Evolutionary conservation across 257 asterid genomes (phyloP).

Genomic region (Przewalskia tangutica): DNA sequence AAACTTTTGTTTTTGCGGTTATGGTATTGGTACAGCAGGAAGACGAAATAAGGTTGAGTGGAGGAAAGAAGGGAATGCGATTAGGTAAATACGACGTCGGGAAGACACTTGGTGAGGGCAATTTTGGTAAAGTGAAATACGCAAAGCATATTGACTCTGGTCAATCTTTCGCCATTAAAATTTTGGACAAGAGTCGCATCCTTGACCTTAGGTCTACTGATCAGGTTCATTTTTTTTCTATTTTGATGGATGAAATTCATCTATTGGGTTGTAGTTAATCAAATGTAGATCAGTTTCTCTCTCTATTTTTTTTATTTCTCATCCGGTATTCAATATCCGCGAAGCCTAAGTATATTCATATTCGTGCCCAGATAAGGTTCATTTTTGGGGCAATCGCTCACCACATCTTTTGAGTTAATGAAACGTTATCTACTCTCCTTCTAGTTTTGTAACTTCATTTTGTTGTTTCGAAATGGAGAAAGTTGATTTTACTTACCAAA

Average conservation of each 20-base stretch:
- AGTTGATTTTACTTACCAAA: background rate
- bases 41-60: constrained; percentile 9
- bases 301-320: too few species aligned
- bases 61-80: constrained; percentile 32
- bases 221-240: constrained; percentile 36
- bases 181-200: constrained; percentile 66
- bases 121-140: constrained; percentile 81
- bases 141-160: constrained; percentile 58
- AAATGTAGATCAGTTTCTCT: background rate
- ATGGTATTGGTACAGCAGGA: constrained; percentile 36
- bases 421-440: too few species aligned
- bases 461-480: background rate
- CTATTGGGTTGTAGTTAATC: background rate
- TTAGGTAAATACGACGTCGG: constrained; percentile 81
- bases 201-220: constrained; percentile 54
- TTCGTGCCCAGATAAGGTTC: too few species aligned
- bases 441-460: background rate
- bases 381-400: too few species aligned
- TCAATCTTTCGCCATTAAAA: constrained; percentile 62
- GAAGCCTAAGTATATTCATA: too few species aligned
- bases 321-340: too few species aligned
- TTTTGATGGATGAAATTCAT: background rate
- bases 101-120: constrained; percentile 82
- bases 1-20: background rate
- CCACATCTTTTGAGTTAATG: background rate